Conservation (phyloP, 495 filamentous ascomycete genomes). For the Evansstolkia leycettana region DNA sequence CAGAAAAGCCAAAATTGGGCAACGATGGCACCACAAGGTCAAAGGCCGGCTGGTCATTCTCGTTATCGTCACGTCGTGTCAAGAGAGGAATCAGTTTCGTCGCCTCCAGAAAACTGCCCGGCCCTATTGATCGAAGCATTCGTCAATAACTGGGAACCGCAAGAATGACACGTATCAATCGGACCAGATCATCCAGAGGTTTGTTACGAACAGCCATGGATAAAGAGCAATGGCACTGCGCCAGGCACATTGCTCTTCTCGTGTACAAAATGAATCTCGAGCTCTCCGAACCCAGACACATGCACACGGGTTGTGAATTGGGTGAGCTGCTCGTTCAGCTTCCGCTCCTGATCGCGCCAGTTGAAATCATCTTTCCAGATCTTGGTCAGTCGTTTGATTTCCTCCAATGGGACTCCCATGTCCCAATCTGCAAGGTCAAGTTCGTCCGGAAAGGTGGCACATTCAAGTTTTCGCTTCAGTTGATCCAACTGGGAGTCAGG, state of each 20-base stretch:
- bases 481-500: conserved; percentile 23
- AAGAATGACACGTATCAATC: not conserved
- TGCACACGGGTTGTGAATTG: conserved; percentile 21
- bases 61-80: conserved; percentile 23
- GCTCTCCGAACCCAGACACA: conserved; percentile 24
- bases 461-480: conserved; percentile 29
- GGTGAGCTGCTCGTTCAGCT: conserved; percentile 27
- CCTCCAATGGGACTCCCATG: conserved; percentile 33
- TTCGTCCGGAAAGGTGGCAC: conserved; percentile 33
- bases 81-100: conserved; percentile 49
- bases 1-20: conserved; percentile 61
- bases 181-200: no score
- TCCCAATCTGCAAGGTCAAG: conserved; percentile 32
- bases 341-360: conserved; percentile 32
- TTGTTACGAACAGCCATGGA: conserved; percentile 47
- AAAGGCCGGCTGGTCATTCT: conserved; percentile 42
- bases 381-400: conserved; percentile 31
- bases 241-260: conserved; percentile 13
- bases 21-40: conserved; percentile 59
- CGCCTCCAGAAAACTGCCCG: conserved; percentile 57
- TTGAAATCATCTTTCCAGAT: conserved; percentile 36
- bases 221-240: conserved; percentile 47
- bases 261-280: conserved; percentile 40
- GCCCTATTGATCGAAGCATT: conserved; percentile 45
- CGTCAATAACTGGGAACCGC: no score